A percentile compares a stretch with the other conserved stretches of the same genome.
Conservation (phyloP, 2,329 filamentous ascomycete genomes). For the Eutypella sp. region DNA sequence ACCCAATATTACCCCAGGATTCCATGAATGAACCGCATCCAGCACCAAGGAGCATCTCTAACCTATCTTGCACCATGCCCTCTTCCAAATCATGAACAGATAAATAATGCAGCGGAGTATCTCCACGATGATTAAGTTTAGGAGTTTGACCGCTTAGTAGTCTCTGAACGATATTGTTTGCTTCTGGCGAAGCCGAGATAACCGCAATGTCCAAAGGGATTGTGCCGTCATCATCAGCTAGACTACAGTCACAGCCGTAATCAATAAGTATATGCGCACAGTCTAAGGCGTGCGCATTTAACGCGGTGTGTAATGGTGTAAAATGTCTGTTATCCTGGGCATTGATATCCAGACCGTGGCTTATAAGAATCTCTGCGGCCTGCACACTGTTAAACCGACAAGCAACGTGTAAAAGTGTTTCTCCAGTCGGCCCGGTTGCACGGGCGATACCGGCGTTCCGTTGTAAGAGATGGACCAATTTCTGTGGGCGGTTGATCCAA, state of each 20-base stretch:
- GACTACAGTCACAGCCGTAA: neutral
- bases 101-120: no score
- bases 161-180: no score
- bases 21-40: no score
- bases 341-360: neutral
- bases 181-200: no score
- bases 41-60: no score
- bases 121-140: no score
- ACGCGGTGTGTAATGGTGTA: conserved; percentile 1
- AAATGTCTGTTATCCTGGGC: neutral
- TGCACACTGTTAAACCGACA: neutral
- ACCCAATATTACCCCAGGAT: no score
- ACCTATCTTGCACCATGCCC: no score
- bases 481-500: neutral
- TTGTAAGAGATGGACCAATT: neutral
- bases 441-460: conserved; percentile 2
- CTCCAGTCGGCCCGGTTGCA: neutral
- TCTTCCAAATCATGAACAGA: no score
- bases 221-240: no score
- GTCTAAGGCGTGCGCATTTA: neutral
- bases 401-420: conserved; percentile 6
- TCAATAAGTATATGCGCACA: conserved; percentile 6
- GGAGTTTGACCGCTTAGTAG: no score
- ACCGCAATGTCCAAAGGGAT: no score
- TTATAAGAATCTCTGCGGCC: neutral